phyloP scores from a whole-genome alignment of 2,329 filamentous ascomycete genomes.

The Elsinoe arachidis region DNA sequence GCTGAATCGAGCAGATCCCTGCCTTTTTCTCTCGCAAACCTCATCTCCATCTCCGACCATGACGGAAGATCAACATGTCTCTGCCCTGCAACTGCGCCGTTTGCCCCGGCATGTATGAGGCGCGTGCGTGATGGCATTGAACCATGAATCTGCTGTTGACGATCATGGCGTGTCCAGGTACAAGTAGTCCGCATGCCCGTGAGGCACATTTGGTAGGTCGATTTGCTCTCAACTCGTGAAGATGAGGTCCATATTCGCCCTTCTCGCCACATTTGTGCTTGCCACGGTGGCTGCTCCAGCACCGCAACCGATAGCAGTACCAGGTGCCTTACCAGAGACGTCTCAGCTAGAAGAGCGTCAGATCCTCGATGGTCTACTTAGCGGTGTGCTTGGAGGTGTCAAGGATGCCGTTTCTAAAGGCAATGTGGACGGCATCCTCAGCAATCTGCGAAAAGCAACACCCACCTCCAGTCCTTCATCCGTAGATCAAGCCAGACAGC shows the following conservation, averaged over 20 bases:
- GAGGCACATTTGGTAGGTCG: background rate
- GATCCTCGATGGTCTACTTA: conserved; percentile 8
- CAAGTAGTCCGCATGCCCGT: background rate
- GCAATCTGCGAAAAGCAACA: conserved; percentile 18
- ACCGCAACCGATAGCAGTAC: conserved; percentile 9
- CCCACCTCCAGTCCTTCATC: conserved; percentile 23
- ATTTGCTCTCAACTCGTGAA: background rate
- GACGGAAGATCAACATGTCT: background rate
- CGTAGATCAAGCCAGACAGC: conserved; percentile 17
- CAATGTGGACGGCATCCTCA: conserved; percentile 12
- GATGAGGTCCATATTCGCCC: conserved; percentile 1
- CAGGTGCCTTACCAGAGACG: background rate
- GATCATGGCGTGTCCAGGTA: background rate
- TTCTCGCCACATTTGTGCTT: conserved; percentile 5
- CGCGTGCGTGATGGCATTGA: conserved; percentile 1
- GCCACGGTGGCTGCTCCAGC: conserved; percentile 14
- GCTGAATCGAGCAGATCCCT: background rate
- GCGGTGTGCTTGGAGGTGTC: conserved; percentile 14
- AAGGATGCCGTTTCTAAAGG: conserved; percentile 12
- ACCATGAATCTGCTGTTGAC: background rate
- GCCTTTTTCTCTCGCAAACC: background rate
- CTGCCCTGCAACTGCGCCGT: background rate
- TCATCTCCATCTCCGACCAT: background rate
- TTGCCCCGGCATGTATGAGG: background rate
- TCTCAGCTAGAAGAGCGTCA: conserved; percentile 14